Base-by-base conservation (phyloP, 1,284 basidiomycete species). In the Rhodotorula sp. region DNA sequence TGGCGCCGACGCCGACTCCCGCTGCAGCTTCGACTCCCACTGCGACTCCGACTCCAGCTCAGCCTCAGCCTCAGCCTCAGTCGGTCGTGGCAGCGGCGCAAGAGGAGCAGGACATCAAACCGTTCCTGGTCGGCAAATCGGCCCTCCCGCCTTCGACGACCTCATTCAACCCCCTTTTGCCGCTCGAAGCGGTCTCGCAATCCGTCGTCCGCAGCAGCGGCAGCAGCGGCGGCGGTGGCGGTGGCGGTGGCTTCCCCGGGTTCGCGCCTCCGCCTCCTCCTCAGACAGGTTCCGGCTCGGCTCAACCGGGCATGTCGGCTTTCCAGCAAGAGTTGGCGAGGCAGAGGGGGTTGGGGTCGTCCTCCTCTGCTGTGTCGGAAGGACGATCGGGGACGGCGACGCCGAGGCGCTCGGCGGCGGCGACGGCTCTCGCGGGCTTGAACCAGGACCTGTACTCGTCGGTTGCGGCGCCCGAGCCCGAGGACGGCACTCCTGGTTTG, bases 321-420 rank as follows among this genome's bases (percentile, higher is more conserved):
- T 63, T 63, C 52, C 62, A 63, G n/a, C 18, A 54, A 34, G 62
- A 63, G 52, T 52, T 63, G 34, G 29, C 31, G 18, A 48, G 48
- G 54, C 29, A 49, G 39, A 60, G 14, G 29, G 29, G 29, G 16
- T 46, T 47, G 14, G 31, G 48, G 16, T 29, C 43, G 29, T 39
- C 57, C 23, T 18, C 67, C 12, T 12, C 67, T 18, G 49, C n/a
- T 29, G 29, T 20, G 4, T n/a, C 54, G n/a, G 54, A 16, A 18
- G 29, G 23, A 51, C 20, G 54, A 7, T 48, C 26, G 49, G 68
- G 65, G 5, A 67, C 68, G 21, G 48, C 47, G 21, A 72, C 68
- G 31, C 71, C 65, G 23, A 58, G 62, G 12, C 34, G 71, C 5
- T 58, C 65, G 4, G 71, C 68, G 2, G 71, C 68, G 2, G 71